phyloP scores from a whole-genome alignment of 1,139 yeast genomes.

The Wickerhamiella infanticola region DNA sequence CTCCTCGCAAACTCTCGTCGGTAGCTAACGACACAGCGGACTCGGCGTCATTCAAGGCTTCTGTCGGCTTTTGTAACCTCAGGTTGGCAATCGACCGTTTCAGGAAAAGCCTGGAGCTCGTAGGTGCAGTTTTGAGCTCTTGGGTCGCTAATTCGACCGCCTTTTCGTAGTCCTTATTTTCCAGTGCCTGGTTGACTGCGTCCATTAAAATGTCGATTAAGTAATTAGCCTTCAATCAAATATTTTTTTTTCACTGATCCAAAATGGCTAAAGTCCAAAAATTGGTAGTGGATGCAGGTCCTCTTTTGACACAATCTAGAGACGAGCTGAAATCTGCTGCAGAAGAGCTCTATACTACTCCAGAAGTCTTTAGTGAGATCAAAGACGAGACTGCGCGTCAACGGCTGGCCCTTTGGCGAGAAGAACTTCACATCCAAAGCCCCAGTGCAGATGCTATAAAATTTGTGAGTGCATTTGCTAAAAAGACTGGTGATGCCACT shows the following conservation, averaged over 20 bases:
- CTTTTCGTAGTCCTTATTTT: conserved; percentile 17
- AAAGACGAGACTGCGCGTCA: conserved; percentile 72
- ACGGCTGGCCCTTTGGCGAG: conserved; percentile 62
- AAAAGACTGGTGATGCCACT: conserved; percentile 76
- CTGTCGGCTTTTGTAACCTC: conserved; percentile 34
- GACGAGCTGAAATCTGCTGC: conserved; percentile 59
- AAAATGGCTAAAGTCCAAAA: conserved; percentile 6
- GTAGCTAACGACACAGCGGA: conserved; percentile 42
- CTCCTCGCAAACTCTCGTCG: conserved; percentile 37
- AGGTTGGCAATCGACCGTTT: conserved; percentile 39
- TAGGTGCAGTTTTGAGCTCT: conserved; percentile 9
- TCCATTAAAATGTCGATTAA: background rate
- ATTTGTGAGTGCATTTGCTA: conserved; percentile 61
- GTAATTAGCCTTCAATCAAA: background rate
- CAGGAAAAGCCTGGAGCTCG: conserved; percentile 7
- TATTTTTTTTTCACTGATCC: background rate
- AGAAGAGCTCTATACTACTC: conserved; percentile 62
- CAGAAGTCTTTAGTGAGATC: conserved; percentile 77
- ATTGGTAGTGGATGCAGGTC: conserved; percentile 85
- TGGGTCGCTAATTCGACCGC: conserved; percentile 27
- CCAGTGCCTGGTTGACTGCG: background rate
- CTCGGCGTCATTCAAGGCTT: conserved; percentile 39
- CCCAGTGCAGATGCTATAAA: conserved; percentile 53
- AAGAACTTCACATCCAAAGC: conserved; percentile 45
- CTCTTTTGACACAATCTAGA: conserved; percentile 76